A percentile compares a stretch with the other conserved stretches of the same genome.
Evolutionary conservation across 2,329 filamentous ascomycete genomes (phyloP).

Genomic region (Aspergillus clavatus): DNA sequence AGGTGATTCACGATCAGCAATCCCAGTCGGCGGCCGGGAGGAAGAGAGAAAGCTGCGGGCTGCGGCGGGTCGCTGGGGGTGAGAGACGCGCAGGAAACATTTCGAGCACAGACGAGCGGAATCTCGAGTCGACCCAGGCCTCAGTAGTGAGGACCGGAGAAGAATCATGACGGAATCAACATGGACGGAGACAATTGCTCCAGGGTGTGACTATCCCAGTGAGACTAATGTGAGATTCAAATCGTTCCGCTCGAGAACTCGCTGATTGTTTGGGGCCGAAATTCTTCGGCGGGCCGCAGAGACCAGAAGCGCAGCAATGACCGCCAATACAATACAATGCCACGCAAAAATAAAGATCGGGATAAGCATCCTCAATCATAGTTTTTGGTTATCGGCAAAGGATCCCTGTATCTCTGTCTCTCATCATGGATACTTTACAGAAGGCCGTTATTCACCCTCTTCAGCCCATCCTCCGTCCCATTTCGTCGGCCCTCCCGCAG

Average conservation of each 20-base stretch:
- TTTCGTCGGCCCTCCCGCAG: conserved; percentile 67
- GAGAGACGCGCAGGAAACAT: conserved; percentile 27
- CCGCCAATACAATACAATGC: too few species aligned
- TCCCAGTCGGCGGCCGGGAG: conserved; percentile 26
- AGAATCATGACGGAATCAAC: conserved; percentile 31
- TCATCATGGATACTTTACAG: conserved; percentile 41
- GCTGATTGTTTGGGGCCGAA: conserved; percentile 16
- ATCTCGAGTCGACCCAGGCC: conserved; percentile 30
- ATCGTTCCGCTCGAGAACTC: conserved; percentile 3
- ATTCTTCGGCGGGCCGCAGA: conserved; percentile 24
- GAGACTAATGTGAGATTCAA: too few species aligned
- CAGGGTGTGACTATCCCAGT: too few species aligned
- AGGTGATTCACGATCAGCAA: conserved; percentile 23
- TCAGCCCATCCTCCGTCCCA: conserved; percentile 54
- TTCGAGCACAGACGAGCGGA: conserved; percentile 28
- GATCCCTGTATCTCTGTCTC: neutral
- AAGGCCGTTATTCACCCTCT: conserved; percentile 39
- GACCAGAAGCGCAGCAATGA: conserved; percentile 25
- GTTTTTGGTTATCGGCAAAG: neutral
- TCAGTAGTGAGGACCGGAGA: conserved; percentile 33
- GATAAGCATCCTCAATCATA: conserved; percentile 13
- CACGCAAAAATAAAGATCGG: conserved; percentile 4
- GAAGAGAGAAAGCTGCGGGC: conserved; percentile 31
- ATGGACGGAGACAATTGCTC: conserved; percentile 6
- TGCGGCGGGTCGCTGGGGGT: conserved; percentile 13